Base-by-base conservation (phyloP, 1,284 basidiomycete species). In the Tilletia walkeri region DNA sequence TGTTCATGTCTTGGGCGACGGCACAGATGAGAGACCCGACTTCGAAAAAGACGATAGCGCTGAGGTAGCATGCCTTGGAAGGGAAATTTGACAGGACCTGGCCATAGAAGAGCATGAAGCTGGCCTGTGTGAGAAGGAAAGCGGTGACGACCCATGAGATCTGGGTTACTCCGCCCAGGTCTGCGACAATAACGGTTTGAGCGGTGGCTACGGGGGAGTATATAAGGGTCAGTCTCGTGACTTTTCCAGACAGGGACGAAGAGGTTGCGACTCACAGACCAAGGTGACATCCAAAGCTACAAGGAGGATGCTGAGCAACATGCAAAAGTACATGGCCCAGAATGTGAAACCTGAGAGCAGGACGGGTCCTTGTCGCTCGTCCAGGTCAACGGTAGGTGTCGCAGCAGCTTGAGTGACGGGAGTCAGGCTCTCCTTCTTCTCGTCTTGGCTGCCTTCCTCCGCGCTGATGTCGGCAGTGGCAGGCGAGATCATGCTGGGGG, bases 1-100 rank as follows among this genome's bases (percentile, higher is more conserved):
- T 87, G 86, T 85, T 87, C 88, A 92, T 90, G 71, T 76, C 89
- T 80, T 94, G 89, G 0, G 92, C 92, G 1, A 91, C 90, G 14
- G 92, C 92, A 75, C 91, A 93, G 70, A 94, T 83, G 0, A 90
- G 91, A 1, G 91, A 92, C 6, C 91, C 92, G 72, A 92, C 82
- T 88, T 94, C 84, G 84, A 94, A 94, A 6, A 90, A 85, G 41
- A 86, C 53, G 68, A 93, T 92, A 9, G 88, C 88, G 24, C 84
- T 84, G 10, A 80, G 70, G 16, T 53, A 53, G 50, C 50, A 53
- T 7, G 16, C 7, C 50, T 61, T 61, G n/a, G 56, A 61, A 16
- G 50, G 10, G 50, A 53, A 53, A 4, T 53, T 53, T 10, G 10
- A 16, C 12, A 53, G 50, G 18, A 53, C 50, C 5, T 76, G 72